A percentile compares a stretch with the other conserved stretches of the same genome.
Conservation (phyloP, 345 rosid genomes). For the Pugionium dolabratum region DNA sequence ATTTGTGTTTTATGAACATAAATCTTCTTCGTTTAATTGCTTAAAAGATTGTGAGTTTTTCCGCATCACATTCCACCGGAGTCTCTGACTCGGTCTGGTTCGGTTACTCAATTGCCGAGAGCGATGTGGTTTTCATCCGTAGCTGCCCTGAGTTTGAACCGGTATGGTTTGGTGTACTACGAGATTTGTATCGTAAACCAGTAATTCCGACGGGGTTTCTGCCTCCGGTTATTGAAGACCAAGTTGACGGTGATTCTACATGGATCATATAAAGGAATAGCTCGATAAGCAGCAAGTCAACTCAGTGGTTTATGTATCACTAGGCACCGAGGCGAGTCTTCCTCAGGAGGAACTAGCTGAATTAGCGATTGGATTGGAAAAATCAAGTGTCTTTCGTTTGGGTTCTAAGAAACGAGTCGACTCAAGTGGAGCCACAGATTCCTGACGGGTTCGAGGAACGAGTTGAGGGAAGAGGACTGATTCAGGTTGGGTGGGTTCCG, state of each 20-base stretch:
- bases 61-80: slow-evolving; percentile 15
- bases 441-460: too few species aligned
- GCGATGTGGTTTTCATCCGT: slow-evolving; percentile 46
- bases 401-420: slow-evolving; percentile 42
- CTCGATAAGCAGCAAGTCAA: slow-evolving; percentile 36
- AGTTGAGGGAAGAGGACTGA: too few species aligned
- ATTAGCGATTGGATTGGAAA: too few species aligned
- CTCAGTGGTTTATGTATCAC: too few species aligned
- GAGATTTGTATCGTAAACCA: slow-evolving; percentile 38
- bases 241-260: background rate
- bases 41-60: too few species aligned
- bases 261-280: slow-evolving; percentile 40
- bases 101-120: slow-evolving; percentile 7
- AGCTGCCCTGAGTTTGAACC: slow-evolving; percentile 51
- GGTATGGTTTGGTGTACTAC: slow-evolving; percentile 49
- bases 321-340: too few species aligned
- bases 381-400: slow-evolving; percentile 50
- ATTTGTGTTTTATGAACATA: too few species aligned
- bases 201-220: slow-evolving; percentile 50
- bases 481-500: too few species aligned
- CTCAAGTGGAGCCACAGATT: too few species aligned
- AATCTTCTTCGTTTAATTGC: too few species aligned
- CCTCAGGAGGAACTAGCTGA: too few species aligned
- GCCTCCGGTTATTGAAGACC: slow-evolving; percentile 35
- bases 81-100: slow-evolving; percentile 31